Percentiles rank a stretch among this genome's conserved stretches.
These are phyloP conservation scores for Pseudisothecium myosuroides DNA, from an alignment of 225 moss, liverwort and hornwort species.

Conservation along the genomic window DNA sequence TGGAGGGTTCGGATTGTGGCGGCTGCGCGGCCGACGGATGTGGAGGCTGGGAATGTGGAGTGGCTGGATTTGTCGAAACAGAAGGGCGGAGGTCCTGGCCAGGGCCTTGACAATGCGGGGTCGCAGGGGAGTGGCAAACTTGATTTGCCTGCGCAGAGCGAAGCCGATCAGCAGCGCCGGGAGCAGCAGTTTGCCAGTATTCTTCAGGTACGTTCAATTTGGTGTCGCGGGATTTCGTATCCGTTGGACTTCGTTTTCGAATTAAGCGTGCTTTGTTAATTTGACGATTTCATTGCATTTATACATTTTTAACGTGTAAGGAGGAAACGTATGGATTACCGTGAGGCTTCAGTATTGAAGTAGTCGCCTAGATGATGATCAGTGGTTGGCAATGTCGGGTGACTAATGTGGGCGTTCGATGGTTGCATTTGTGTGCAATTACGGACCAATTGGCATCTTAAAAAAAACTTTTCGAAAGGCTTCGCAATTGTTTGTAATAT, in stretches of 20 bases:
- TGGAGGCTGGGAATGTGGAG: conserved; percentile 38
- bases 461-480: too few relatives aligned
- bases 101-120: background rate
- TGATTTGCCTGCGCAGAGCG: conserved; percentile 23
- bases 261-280: background rate
- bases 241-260: too few relatives aligned
- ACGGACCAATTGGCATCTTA: background rate
- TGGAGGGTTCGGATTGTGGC: conserved; percentile 1
- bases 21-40: conserved; percentile 23
- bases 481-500: background rate
- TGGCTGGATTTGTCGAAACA: conserved; percentile 30
- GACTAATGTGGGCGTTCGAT: background rate
- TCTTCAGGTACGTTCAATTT: conserved; percentile 16
- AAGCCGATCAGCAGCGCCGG: conserved; percentile 29
- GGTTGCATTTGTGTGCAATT: background rate
- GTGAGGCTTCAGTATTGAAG: background rate
- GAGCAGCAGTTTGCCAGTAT: conserved; percentile 45
- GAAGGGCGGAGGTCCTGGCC: background rate
- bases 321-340: background rate
- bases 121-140: conserved; percentile 10
- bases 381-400: background rate
- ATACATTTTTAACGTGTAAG: background rate
- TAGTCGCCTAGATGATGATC: background rate
- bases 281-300: background rate
- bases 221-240: background rate